These are phyloP conservation scores for Vararia minispora DNA, from an alignment of 768 basidiomycete species.

Conservation along the genomic window DNA sequence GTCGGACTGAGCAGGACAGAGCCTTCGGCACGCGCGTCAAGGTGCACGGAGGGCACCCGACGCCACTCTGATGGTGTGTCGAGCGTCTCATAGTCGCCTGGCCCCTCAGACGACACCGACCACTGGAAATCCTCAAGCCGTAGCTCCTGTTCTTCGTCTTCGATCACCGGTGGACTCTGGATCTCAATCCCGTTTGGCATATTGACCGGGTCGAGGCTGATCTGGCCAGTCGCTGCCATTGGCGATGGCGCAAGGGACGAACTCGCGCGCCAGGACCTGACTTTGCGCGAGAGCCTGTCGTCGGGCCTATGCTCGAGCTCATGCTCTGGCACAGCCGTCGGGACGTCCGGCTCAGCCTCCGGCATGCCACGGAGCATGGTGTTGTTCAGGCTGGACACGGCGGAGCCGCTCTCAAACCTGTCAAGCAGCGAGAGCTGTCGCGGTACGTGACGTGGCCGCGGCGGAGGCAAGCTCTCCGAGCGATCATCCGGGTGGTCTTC, in stretches of 20 bases:
- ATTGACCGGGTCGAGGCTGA: constrained; percentile 39
- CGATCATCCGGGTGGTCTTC: constrained; percentile 31
- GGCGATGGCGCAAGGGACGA: constrained; percentile 39
- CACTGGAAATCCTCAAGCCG: constrained; percentile 58
- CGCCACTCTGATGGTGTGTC: constrained; percentile 28
- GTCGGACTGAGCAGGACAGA: constrained; percentile 47
- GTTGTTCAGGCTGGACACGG: constrained; percentile 20
- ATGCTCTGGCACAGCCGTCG: no score
- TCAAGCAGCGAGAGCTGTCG: constrained; percentile 62
- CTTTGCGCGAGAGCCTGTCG: constrained; percentile 40
- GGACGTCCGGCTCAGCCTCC: no score
- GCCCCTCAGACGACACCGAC: constrained; percentile 63
- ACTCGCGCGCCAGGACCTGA: constrained; percentile 57
- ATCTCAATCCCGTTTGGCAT: constrained; percentile 34
- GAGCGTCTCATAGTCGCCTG: constrained; percentile 30
- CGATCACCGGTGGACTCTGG: constrained; percentile 13
- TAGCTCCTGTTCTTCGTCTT: constrained; percentile 30
- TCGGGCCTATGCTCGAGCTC: constrained; percentile 34
- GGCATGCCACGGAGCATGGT: neutral
- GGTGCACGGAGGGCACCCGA: constrained; percentile 40
- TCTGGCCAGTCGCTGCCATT: constrained; percentile 37
- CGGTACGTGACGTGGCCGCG: constrained; percentile 42
- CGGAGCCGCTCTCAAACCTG: constrained; percentile 37
- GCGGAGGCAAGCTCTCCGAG: constrained; percentile 13
- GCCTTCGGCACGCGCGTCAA: constrained; percentile 41